Conservation (phyloP, 75 land plant genomes). For the Cryptomeria japonica region DNA sequence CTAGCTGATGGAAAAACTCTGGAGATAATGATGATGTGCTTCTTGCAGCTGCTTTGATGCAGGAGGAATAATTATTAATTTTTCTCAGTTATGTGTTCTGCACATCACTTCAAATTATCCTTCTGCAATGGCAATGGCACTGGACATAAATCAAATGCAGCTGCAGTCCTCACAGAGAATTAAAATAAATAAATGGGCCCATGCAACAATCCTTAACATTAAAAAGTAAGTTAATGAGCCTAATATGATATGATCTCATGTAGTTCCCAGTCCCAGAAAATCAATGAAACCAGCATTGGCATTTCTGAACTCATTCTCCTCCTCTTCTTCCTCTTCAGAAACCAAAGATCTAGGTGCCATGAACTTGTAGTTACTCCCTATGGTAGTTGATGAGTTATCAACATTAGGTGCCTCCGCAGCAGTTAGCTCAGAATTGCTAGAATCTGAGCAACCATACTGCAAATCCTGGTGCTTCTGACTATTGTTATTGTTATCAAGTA, state of each 20-base stretch:
- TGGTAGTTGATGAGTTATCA: slow-evolving; percentile 5
- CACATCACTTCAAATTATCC: not conserved
- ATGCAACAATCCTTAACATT: not conserved
- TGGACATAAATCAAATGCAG: not conserved
- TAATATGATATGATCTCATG: not conserved
- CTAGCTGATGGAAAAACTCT: not conserved
- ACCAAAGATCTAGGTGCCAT: not conserved
- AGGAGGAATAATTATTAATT: not conserved
- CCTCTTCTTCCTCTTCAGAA: slow-evolving; percentile 3
- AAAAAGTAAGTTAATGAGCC: not conserved
- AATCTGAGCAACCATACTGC: not conserved
- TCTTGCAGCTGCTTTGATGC: not conserved
- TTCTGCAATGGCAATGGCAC: not conserved
- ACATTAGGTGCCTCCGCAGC: not conserved
- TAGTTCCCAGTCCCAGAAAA: slow-evolving; percentile 7
- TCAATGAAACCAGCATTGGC: slow-evolving; percentile 1
- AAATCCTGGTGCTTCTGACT: slow-evolving; percentile 2
- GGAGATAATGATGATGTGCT: slow-evolving; percentile 5
- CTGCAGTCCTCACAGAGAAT: not conserved
- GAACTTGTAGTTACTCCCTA: not conserved
- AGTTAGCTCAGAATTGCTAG: not conserved
- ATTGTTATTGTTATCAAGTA: not conserved
- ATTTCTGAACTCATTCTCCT: not conserved
- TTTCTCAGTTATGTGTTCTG: not conserved
- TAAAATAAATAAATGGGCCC: not conserved